Percentiles rank a stretch among this genome's conserved stretches.
Conservation (phyloP, 805 yeast species). For the Vanderwaltozyma verrucispora region DNA sequence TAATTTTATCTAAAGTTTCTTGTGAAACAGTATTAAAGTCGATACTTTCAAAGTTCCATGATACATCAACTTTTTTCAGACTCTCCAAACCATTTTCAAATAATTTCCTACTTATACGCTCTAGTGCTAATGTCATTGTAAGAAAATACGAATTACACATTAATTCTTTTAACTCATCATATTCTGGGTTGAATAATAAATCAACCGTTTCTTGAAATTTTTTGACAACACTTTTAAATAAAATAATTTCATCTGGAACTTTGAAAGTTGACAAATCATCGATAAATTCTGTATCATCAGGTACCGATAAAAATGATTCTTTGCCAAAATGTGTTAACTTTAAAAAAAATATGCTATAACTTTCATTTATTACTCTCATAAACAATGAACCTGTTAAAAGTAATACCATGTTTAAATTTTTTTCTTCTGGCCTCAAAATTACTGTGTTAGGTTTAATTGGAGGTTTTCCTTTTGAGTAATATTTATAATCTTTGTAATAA, state of each 20-base stretch:
- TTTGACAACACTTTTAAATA: conserved; percentile 8
- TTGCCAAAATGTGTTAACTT: conserved; percentile 14
- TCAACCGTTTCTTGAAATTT: conserved; percentile 13
- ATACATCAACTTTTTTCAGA: conserved; percentile 10
- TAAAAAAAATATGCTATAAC: conserved; percentile 15
- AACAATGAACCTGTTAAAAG: conserved; percentile 14
- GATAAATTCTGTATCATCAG: not conserved
- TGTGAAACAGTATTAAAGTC: conserved; percentile 7
- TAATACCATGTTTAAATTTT: conserved; percentile 9
- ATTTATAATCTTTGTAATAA: not conserved
- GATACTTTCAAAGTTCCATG: conserved; percentile 6
- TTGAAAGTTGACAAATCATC: not conserved
- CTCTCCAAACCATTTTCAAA: conserved; percentile 16
- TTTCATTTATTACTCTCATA: conserved; percentile 16
- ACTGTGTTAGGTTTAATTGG: not conserved
- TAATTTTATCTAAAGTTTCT: conserved; percentile 6
- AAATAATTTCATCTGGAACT: not conserved
- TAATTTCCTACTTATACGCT: conserved; percentile 15
- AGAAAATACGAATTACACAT: conserved; percentile 12
- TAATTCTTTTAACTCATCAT: conserved; percentile 4
- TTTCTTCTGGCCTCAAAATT: conserved; percentile 1
- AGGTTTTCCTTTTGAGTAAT: not conserved
- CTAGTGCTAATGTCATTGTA: conserved; percentile 14
- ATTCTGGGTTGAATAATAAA: conserved; percentile 8
- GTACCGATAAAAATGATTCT: conserved; percentile 3